Evolutionary conservation across 306 rosid genomes (phyloP), one percentile per base, ranked within the genome.

Genomic region (Purshia tridentata): DNA sequence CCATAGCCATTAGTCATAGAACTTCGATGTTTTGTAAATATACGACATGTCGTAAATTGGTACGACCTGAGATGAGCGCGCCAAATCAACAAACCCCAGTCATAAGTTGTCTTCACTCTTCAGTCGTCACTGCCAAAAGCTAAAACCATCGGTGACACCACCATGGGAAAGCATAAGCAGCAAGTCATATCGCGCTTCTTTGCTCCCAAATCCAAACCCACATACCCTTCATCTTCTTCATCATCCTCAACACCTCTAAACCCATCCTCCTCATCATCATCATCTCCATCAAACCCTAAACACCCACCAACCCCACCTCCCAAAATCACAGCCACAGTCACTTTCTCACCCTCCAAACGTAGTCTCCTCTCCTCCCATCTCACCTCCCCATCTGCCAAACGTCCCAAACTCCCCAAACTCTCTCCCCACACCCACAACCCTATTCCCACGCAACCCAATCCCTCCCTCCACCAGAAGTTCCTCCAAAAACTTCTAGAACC

Each of bases 131-230:
- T 72, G 9, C 35, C 65, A 13, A 29, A 51, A 18, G 23, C 18
- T 61, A 42, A 64, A 23, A 6, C 39, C 65, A 45, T 23, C 59
- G 49, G 53, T 44, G 63, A 19, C 68, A 14, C 50, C 84, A 3
- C 75, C 68, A 94, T 94, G 97, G 91, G 91, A 73, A 91, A 94
- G 75, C 92, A 91, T 68, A 91, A 89, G 76, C 98, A 94, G 55
- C 97, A 86, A 76, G 88, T 88, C 3, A 86, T 94, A 13, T 91
- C 98, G 37, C 96, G 95, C 70, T 94, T 88, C 92, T 91, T 94
- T 69, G 92, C 97, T 1, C 90, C 92, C 60, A 91, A 91, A 85
- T 41, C 92, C 77, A 73, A 84, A 71, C 23, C 79, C 52, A 69
- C 18, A 67, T 35, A 49, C 58, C 72, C 81, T 0, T 19, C 86